Base-by-base conservation (phyloP, 768 basidiomycete species). In the Tremella fuciformis region DNA sequence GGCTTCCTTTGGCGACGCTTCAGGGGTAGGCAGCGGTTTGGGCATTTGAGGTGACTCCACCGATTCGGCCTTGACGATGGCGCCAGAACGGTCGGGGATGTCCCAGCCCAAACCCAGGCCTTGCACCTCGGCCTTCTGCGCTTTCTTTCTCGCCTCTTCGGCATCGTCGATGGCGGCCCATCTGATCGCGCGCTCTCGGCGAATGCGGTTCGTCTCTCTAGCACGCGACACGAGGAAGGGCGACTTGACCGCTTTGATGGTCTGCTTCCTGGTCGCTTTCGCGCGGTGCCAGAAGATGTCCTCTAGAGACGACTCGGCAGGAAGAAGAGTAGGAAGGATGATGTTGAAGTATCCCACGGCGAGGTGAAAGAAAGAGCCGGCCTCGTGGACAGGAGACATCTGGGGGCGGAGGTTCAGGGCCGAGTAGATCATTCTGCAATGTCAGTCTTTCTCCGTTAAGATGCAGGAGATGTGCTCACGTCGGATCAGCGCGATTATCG, bases 271-370 rank as follows among this genome's bases (percentile, higher is more conserved):
- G 13, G 87, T 86, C 37, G 77, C 76, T 16, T 81, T 83, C 13
- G 88, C 87, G 54, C 88, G 83, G 60, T 84, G 84, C 88, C 88
- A 91, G 75, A 91, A 87, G 0, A 80, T 81, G 25, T 79, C 58
- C 1, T 78, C 67, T 24, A 81, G 63, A 22, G 70, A 22, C 44
- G 62, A 29, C 13, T 29, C 46, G 38, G 60, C 55, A n/a, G 86
- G 85, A 22, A 88, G 68, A 77, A 90, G 88, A 18, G 81, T 79
- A 0, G 89, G 88, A 8, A 92, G 83, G 55, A 89, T 78, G 64
- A 92, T 81, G 76, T 89, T 90, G 81, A 87, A 88, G 77, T 87
- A 88, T 3, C 86, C 85, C 56, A 88, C 84, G n/a, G 86, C 84
- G 34, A 89, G 80, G 79, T 85, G 88, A 85, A 87, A 89, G 78